Base-by-base conservation (phyloP, 306 rosid genomes). In the Amphicarpaea edgeworthii region DNA sequence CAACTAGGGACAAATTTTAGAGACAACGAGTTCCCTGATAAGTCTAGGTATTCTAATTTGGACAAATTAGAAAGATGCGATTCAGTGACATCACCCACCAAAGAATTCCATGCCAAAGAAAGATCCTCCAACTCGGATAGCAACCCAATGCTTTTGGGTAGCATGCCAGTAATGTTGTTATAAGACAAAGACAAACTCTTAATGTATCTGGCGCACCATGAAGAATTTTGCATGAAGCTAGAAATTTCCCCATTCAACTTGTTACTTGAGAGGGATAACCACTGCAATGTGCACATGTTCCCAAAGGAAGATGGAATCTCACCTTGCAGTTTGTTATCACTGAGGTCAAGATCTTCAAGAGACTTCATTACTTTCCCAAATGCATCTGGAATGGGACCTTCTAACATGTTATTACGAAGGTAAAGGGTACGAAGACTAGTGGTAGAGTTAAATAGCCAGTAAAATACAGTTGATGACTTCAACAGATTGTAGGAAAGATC, bases 251-350 rank as follows among this genome's bases (percentile, higher is more conserved):
- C 70, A 16, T 53, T 73, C 40, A 80, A 37, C 28, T 21, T 73
- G 34, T 73, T 79, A 12, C 0, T 0, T 0, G 1, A 1, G 5
- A 79, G 62, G 12, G 0, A 0, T 23, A 80, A 12, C 11, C 0
- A 0, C 3, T 57, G 42, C 9, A 80, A 17, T 5, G 41, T 58
- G 59, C 80, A 74, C 12, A 68, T 58, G 1, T 38, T 68, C 65
- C 80, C 58, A 1, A 80, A 2, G 12, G 7, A 80, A 30, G 26
- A 0, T 4, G 79, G 79, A 68, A 80, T 37, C 20, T 73, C 11
- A 0, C 84, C 80, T 68, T 58, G 28, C 1, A 74, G 1, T 4
- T 59, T 58, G 64, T 80, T 80, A 20, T 0, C 0, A 0, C 0
- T 2, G 16, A 68, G 30, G 5, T 6, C 1, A 2, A 80, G 26